Conservation (phyloP, 139 green algal genomes). For the Closterium sp. region DNA sequence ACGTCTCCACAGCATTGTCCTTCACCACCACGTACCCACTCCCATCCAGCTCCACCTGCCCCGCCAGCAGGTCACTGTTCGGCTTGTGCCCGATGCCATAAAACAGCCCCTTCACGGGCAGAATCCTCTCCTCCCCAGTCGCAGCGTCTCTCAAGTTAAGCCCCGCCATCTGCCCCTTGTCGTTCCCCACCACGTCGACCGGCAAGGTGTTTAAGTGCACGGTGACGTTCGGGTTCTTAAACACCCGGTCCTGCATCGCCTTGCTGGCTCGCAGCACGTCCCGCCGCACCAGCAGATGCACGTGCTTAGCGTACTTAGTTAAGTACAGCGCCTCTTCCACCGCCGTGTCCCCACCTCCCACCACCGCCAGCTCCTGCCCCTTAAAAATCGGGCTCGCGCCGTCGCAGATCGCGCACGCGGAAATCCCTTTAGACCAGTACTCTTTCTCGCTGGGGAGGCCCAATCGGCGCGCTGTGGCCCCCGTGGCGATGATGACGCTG, state of each 20-base stretch:
- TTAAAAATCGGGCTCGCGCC: slow-evolving; percentile 65
- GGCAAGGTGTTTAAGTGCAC: slow-evolving; percentile 45
- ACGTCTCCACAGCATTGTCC: slow-evolving; percentile 59
- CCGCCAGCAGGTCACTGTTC: slow-evolving; percentile 71
- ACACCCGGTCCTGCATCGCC: slow-evolving; percentile 73
- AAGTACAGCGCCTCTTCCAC: slow-evolving; percentile 95
- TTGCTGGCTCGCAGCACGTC: slow-evolving; percentile 77
- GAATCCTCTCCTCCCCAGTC: slow-evolving; percentile 25
- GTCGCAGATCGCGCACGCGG: slow-evolving; percentile 96
- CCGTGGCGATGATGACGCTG: slow-evolving; percentile 92
- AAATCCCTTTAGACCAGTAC: slow-evolving; percentile 93
- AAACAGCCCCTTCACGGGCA: slow-evolving; percentile 82
- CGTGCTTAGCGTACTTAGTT: slow-evolving; percentile 92
- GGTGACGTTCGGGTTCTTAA: slow-evolving; percentile 44
- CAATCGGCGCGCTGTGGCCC: slow-evolving; percentile 85
- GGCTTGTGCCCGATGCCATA: slow-evolving; percentile 97
- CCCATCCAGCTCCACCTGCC: slow-evolving; percentile 73
- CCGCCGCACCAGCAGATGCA: slow-evolving; percentile 91
- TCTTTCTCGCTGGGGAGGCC: slow-evolving; percentile 80
- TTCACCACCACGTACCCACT: slow-evolving; percentile 85
- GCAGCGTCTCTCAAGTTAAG: slow-evolving; percentile 17
- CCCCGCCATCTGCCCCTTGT: slow-evolving; percentile 43
- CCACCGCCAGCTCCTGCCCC: slow-evolving; percentile 82
- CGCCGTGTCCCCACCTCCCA: slow-evolving; percentile 94
- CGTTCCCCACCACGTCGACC: slow-evolving; percentile 51